Evolutionary conservation across 768 basidiomycete genomes (phyloP).

Genomic region (Gymnopilus junonius): DNA sequence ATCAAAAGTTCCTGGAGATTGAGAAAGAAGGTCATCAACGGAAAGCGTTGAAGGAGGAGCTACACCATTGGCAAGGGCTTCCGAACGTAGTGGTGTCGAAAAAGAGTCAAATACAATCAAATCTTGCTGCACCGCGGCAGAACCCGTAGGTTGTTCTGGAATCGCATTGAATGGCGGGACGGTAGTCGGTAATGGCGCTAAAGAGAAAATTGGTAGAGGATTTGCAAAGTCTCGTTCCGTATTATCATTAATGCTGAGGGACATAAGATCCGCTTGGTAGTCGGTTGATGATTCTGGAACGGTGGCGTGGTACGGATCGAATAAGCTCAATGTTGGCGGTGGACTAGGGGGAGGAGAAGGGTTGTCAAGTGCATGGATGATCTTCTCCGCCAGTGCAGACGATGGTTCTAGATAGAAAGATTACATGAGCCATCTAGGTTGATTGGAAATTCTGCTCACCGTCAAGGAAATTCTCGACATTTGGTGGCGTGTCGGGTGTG

Average conservation of each 20-base stretch:
- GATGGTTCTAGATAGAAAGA: conserved; percentile 56
- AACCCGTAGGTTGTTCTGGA: background rate
- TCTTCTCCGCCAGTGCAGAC: conserved; percentile 64
- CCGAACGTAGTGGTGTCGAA: conserved; percentile 18
- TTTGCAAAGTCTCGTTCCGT: conserved; percentile 4
- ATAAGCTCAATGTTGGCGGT: conserved; percentile 24
- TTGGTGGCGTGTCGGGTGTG: conserved; percentile 53
- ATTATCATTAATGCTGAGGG: conserved; percentile 15
- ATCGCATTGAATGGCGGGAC: conserved; percentile 9
- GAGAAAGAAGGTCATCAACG: conserved; percentile 24
- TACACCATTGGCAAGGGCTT: background rate
- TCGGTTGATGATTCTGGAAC: conserved; percentile 15
- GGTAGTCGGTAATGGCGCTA: background rate
- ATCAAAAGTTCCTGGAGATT: conserved; percentile 11
- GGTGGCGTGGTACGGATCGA: conserved; percentile 30
- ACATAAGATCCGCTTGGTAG: conserved; percentile 29
- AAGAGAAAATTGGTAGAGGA: background rate
- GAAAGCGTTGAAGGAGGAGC: conserved; percentile 6
- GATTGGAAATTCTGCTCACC: conserved; percentile 42
- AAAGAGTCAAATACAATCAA: conserved; percentile 44
- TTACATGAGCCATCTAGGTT: background rate
- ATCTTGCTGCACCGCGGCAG: conserved; percentile 12
- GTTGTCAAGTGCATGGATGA: conserved; percentile 74
- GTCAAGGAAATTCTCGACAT: conserved; percentile 42
- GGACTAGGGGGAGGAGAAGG: conserved; percentile 64